Percentiles rank a stretch among this genome's conserved stretches.
Conservation (phyloP, 176 grass and related monocot species). For the Oryza meridionalis region DNA sequence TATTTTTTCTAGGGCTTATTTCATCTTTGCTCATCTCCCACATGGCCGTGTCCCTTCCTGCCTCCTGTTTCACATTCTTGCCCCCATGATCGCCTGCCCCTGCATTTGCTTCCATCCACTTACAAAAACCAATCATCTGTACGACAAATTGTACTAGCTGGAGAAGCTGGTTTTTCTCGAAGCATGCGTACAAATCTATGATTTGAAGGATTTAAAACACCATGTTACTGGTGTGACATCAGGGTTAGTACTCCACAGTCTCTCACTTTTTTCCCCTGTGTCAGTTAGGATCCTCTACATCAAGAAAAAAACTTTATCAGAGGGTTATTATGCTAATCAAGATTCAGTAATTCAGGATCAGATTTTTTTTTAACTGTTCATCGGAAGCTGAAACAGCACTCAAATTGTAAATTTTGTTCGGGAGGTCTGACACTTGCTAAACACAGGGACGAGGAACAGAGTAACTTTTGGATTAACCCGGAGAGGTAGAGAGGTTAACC, state of each 20-base stretch:
- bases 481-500: too few species aligned
- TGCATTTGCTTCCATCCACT: conserved; percentile 24
- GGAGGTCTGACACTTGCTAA: neutral
- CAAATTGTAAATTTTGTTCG: neutral
- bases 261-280: neutral
- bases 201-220: conserved; percentile 27
- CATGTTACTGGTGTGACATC: conserved; percentile 26
- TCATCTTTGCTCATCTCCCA: conserved; percentile 37
- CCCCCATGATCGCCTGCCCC: conserved; percentile 15
- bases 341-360: neutral
- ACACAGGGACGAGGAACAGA: neutral
- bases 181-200: conserved; percentile 43
- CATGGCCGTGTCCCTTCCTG: conserved; percentile 45
- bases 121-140: conserved; percentile 8
- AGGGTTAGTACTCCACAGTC: neutral
- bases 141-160: conserved; percentile 21
- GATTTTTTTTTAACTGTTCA: neutral
- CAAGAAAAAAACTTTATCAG: neutral
- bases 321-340: too few species aligned
- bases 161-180: conserved; percentile 30
- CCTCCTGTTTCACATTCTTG: conserved; percentile 41
- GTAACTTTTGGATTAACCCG: neutral
- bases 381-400: neutral
- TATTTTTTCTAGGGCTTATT: conserved; percentile 34
- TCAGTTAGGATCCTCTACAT: neutral